phyloP scores from a whole-genome alignment of 371 early-diverging fungal genomes.

The Mucor racemosus region DNA sequence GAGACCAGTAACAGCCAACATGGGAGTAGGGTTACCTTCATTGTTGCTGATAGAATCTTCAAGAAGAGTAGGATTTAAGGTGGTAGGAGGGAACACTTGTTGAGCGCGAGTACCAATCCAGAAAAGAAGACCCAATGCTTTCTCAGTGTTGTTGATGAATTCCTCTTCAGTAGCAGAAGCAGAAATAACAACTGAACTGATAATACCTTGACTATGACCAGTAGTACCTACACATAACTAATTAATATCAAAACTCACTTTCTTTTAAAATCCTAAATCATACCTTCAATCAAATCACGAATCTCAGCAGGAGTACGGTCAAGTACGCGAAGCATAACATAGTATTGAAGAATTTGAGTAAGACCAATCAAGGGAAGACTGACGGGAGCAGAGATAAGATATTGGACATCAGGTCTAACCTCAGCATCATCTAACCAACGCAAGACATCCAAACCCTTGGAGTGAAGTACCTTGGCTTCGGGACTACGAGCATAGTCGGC shows the following conservation, averaged over 20 bases:
- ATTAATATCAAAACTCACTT: conserved; percentile 6
- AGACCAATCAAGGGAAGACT: conserved; percentile 92
- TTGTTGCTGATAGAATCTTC: conserved; percentile 88
- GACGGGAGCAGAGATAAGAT: conserved; percentile 84
- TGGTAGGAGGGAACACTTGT: conserved; percentile 87
- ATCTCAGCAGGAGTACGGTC: conserved; percentile 53
- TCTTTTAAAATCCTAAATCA: conserved; percentile 4
- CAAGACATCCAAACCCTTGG: conserved; percentile 87
- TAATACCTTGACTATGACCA: conserved; percentile 95
- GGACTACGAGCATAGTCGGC: conserved; percentile 72
- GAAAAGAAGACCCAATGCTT: conserved; percentile 88
- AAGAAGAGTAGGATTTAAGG: conserved; percentile 83
- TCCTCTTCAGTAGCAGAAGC: conserved; percentile 82
- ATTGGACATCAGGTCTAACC: conserved; percentile 82
- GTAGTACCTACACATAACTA: conserved; percentile 71
- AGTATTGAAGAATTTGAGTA: conserved; percentile 85
- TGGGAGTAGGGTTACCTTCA: conserved; percentile 94
- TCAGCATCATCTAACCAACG: conserved; percentile 89
- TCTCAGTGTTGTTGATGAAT: conserved; percentile 80
- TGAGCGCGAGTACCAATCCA: conserved; percentile 92
- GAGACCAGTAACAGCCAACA: conserved; percentile 86
- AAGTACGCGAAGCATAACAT: conserved; percentile 71
- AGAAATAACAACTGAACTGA: conserved; percentile 89
- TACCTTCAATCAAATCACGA: conserved; percentile 54
- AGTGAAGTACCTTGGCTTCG: conserved; percentile 74